Conservation (phyloP, 345 rosid species). For the Pseudoturritis turrita region DNA sequence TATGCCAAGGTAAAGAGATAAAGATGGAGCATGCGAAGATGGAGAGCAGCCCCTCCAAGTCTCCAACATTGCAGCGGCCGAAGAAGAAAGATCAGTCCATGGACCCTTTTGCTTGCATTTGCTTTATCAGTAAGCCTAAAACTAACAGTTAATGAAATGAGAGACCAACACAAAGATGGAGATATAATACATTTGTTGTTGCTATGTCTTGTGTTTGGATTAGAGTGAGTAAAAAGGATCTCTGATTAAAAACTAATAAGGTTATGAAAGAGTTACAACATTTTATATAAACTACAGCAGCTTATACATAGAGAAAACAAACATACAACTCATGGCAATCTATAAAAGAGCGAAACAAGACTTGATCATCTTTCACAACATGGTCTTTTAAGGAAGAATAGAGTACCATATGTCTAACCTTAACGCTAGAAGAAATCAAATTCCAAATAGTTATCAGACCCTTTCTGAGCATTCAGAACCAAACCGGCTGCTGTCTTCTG, state of each 20-base stretch:
- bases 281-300: conserved; percentile 13
- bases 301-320: conserved; percentile 20
- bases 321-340: conserved; percentile 41
- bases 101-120: conserved; percentile 41
- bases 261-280: conserved; percentile 9
- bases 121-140: conserved; percentile 41
- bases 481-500: conserved; percentile 40
- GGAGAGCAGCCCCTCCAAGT: conserved; percentile 13
- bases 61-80: conserved; percentile 6
- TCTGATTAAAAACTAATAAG: conserved; percentile 12
- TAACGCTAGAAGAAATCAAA: conserved; percentile 84
- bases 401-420: conserved; percentile 35
- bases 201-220: conserved; percentile 5
- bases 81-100: conserved; percentile 24
- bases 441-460: conserved; percentile 79
- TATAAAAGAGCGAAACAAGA: conserved; percentile 32
- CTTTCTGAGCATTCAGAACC: conserved; percentile 45
- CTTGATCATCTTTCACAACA: conserved; percentile 22
- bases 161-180: background rate
- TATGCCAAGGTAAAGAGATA: conserved; percentile 62
- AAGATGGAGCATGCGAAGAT: conserved; percentile 15
- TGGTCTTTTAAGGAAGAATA: conserved; percentile 21
- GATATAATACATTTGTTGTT: background rate
- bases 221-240: conserved; percentile 2
- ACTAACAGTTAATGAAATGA: conserved; percentile 20